Evolutionary conservation across 148 eudicot species (phyloP).

Genomic region (Vaccinium darrowii): DNA sequence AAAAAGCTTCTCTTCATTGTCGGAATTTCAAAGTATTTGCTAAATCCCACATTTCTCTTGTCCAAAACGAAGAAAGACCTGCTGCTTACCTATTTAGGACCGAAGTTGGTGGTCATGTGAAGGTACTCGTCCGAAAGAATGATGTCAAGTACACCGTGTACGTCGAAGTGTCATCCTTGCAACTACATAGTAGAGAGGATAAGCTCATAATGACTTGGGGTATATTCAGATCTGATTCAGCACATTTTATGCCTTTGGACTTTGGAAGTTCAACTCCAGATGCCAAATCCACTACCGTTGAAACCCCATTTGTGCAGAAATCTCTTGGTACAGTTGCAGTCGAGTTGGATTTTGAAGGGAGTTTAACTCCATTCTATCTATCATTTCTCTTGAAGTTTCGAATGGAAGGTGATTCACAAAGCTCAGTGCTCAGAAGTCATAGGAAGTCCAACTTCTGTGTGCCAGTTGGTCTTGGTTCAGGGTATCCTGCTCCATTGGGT

Average conservation of each 20-base stretch:
- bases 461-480: conserved; percentile 82
- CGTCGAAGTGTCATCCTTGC: conserved; percentile 57
- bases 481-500: conserved; percentile 79
- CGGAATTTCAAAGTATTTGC: conserved; percentile 32
- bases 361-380: conserved; percentile 76
- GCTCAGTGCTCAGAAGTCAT: conserved; percentile 50
- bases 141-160: conserved; percentile 45
- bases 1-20: conserved; percentile 24
- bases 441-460: conserved; percentile 59
- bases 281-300: conserved; percentile 27
- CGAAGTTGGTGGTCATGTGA: conserved; percentile 62
- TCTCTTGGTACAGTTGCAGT: conserved; percentile 40
- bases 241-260: conserved; percentile 61
- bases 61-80: conserved; percentile 37
- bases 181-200: conserved; percentile 25
- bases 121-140: conserved; percentile 58
- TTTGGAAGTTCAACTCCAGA: conserved; percentile 29
- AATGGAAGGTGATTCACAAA: conserved; percentile 27
- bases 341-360: conserved; percentile 65
- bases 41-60: conserved; percentile 33
- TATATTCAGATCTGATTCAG: conserved; percentile 70
- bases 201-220: conserved; percentile 75
- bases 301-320: conserved; percentile 49
- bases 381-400: conserved; percentile 55
- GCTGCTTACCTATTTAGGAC: conserved; percentile 58